Evolutionary conservation across 192 early-diverging fungal species (phyloP).

Genomic region (Radiomyces spectabilis): DNA sequence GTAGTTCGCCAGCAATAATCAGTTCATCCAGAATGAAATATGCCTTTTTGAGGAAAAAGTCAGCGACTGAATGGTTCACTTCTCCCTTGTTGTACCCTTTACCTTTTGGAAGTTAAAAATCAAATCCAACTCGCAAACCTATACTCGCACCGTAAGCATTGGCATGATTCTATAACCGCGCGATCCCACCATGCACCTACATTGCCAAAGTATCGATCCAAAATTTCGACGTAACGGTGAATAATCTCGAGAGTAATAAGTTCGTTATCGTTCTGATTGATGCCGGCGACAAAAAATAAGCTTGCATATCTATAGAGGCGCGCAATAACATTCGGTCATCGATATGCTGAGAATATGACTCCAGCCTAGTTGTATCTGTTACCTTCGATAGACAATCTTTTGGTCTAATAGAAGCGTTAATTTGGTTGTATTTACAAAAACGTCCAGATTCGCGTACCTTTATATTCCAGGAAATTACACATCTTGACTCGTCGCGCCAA

Average conservation of each 20-base stretch:
- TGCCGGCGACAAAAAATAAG: slow-evolving; percentile 95
- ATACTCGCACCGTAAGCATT: not conserved
- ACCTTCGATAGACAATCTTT: slow-evolving; percentile 58
- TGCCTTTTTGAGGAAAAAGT: slow-evolving; percentile 32
- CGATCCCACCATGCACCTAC: slow-evolving; percentile 28
- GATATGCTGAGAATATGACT: not conserved
- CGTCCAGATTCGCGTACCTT: slow-evolving; percentile 41
- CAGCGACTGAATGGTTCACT: not conserved
- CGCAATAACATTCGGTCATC: not conserved
- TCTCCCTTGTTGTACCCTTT: not conserved
- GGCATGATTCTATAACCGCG: not conserved
- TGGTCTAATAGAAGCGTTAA: slow-evolving; percentile 43
- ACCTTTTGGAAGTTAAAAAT: slow-evolving; percentile 96
- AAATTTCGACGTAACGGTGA: slow-evolving; percentile 95
- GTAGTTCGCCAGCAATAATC: slow-evolving; percentile 87
- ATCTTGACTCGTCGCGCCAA: slow-evolving; percentile 83
- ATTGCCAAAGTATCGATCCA: slow-evolving; percentile 97
- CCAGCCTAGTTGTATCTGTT: not conserved
- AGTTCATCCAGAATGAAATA: slow-evolving; percentile 86
- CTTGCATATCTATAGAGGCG: slow-evolving; percentile 74
- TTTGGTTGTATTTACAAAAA: too few relatives aligned
- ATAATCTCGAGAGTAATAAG: slow-evolving; percentile 91
- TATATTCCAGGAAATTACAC: slow-evolving; percentile 98
- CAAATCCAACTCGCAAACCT: slow-evolving; percentile 91
- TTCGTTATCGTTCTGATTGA: slow-evolving; percentile 90